Percentiles rank a stretch among this genome's conserved stretches.
Evolutionary conservation across 163 green algal species (phyloP).

Genomic region (Chlamydomonas reinhardtii): DNA sequence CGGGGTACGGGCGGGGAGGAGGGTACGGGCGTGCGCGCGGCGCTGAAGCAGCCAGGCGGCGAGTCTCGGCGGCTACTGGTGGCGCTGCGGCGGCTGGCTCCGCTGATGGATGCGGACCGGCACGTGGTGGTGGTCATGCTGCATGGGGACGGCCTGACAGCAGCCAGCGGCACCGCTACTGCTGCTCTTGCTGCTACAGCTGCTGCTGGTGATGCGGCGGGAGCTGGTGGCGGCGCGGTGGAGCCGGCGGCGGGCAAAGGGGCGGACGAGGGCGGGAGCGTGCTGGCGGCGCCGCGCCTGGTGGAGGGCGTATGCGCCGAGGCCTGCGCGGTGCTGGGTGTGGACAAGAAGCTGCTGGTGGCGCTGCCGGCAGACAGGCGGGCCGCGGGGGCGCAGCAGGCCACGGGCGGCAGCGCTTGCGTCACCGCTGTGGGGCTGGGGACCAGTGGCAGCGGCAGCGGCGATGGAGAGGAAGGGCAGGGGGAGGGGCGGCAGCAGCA

Average conservation of each 20-base stretch:
- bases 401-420: no score
- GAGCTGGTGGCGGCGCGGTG: no score
- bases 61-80: no score
- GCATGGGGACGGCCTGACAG: no score
- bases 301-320: background rate
- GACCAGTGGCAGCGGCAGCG: no score
- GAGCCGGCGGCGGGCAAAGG: no score
- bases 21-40: background rate
- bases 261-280: no score
- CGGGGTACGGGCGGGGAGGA: background rate
- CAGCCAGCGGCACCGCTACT: no score
- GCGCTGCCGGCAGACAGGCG: background rate
- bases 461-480: background rate
- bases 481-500: background rate
- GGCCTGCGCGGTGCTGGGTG: background rate
- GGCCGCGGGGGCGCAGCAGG: background rate
- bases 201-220: no score
- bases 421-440: background rate
- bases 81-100: background rate
- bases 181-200: no score
- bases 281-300: background rate
- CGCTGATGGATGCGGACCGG: background rate
- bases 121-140: conserved; percentile 52
- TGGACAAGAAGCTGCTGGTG: conserved; percentile 32
- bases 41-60: no score